Evolutionary conservation across 2,329 filamentous ascomycete genomes (phyloP).

Genomic region (Exophiala spinifera): DNA sequence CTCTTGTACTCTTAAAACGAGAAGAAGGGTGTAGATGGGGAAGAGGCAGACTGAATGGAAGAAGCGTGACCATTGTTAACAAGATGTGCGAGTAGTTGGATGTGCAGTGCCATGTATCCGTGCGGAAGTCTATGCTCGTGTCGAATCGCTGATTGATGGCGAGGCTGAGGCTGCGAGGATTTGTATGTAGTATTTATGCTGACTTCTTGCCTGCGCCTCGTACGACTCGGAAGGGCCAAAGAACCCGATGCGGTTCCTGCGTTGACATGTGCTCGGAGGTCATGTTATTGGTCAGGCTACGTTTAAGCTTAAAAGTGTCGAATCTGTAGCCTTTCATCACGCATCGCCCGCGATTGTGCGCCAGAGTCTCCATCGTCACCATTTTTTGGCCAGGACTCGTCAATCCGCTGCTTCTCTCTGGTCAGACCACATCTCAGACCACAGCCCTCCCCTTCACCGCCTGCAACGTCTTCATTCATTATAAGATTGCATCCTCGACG

Average conservation of each 20-base stretch:
- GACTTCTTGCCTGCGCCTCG: too few species aligned
- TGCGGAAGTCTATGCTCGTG: too few species aligned
- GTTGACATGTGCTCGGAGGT: background rate
- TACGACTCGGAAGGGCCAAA: conserved; percentile 6
- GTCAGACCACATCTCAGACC: conserved; percentile 59
- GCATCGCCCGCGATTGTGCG: background rate
- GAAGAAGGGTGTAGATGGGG: conserved; percentile 9
- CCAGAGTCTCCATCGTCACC: background rate
- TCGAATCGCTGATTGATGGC: too few species aligned
- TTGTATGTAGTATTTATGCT: too few species aligned
- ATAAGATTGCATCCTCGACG: background rate
- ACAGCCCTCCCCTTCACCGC: conserved; percentile 2
- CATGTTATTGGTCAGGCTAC: background rate
- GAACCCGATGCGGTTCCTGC: background rate
- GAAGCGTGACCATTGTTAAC: conserved; percentile 17
- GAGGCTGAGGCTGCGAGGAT: too few species aligned
- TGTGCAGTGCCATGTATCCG: background rate
- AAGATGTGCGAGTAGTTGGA: background rate
- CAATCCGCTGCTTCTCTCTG: background rate
- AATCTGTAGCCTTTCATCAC: background rate
- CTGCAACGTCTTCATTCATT: background rate
- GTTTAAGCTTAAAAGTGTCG: background rate
- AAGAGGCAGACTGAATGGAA: conserved; percentile 17
- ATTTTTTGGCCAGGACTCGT: background rate
- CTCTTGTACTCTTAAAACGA: background rate